These are phyloP conservation scores for Talaromyces nanjingensis DNA, from an alignment of 495 filamentous ascomycete genomes.

Conservation along the genomic window DNA sequence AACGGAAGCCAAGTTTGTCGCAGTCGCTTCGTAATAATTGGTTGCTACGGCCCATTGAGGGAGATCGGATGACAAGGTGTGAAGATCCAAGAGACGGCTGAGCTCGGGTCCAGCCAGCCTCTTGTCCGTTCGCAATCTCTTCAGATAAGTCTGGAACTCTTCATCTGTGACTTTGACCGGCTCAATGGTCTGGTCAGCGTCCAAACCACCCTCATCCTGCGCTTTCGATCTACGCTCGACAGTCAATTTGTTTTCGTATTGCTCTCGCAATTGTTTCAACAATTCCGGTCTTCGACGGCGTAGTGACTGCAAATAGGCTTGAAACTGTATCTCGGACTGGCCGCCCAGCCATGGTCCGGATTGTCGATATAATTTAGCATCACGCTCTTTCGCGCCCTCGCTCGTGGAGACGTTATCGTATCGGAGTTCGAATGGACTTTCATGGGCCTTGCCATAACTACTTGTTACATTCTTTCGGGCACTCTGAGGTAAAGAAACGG, in stretches of 20 bases:
- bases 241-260: slow-evolving; percentile 33
- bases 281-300: slow-evolving; percentile 56
- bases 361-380: slow-evolving; percentile 34
- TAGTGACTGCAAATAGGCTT: slow-evolving; percentile 56
- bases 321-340: slow-evolving; percentile 66
- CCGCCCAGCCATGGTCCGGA: slow-evolving; percentile 76
- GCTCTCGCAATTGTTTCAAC: slow-evolving; percentile 48
- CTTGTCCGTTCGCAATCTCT: slow-evolving; percentile 49
- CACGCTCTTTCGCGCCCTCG: slow-evolving; percentile 20
- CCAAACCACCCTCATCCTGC: slow-evolving; percentile 38
- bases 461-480: slow-evolving; percentile 4
- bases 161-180: slow-evolving; percentile 48
- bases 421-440: slow-evolving; percentile 44
- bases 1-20: slow-evolving; percentile 28
- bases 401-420: slow-evolving; percentile 42
- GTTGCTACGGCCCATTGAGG: slow-evolving; percentile 26
- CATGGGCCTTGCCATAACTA: slow-evolving; percentile 16
- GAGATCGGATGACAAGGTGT: slow-evolving; percentile 31
- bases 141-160: slow-evolving; percentile 54
- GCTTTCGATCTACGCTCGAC: slow-evolving; percentile 33
- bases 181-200: slow-evolving; percentile 19
- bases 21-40: slow-evolving; percentile 27
- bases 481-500: slow-evolving; percentile 46
- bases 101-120: slow-evolving; percentile 35
- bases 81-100: slow-evolving; percentile 43